A percentile compares a stretch with the other conserved stretches of the same genome.
Conservation (phyloP, 345 rosid genomes). For the Lepidium sativum region DNA sequence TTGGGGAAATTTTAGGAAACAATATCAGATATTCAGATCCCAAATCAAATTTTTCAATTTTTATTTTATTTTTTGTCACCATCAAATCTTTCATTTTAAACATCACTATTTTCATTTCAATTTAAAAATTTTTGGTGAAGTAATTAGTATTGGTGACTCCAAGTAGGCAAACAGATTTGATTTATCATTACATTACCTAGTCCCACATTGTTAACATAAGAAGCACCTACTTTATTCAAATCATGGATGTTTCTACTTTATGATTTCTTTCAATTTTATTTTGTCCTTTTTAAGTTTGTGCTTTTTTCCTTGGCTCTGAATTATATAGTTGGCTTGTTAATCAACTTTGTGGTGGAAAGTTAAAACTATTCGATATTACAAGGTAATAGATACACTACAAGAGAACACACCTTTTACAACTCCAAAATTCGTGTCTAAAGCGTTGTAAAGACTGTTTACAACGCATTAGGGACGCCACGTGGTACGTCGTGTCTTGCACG, state of each 20-base stretch:
- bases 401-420: no score
- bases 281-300: conserved; percentile 11
- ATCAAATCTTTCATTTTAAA: conserved; percentile 22
- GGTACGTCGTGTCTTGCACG: no score
- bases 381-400: neutral
- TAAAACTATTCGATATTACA: conserved; percentile 4
- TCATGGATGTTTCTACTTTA: conserved; percentile 12
- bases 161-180: conserved; percentile 24
- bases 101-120: neutral
- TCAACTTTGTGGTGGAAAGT: conserved; percentile 13
- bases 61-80: conserved; percentile 17
- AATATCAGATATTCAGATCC: conserved; percentile 27
- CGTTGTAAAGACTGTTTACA: no score
- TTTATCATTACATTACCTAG: conserved; percentile 15
- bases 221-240: conserved; percentile 19
- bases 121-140: neutral
- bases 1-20: conserved; percentile 31
- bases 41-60: conserved; percentile 31
- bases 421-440: no score
- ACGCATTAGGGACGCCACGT: no score
- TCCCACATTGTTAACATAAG: conserved; percentile 29
- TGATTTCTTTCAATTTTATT: neutral
- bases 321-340: conserved; percentile 24
- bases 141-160: conserved; percentile 27
- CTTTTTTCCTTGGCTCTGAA: conserved; percentile 21